A percentile compares a stretch with the other conserved stretches of the same genome.
Conservation (phyloP, 768 basidiomycete species). For the Phylloporus rhodoxanthus region DNA sequence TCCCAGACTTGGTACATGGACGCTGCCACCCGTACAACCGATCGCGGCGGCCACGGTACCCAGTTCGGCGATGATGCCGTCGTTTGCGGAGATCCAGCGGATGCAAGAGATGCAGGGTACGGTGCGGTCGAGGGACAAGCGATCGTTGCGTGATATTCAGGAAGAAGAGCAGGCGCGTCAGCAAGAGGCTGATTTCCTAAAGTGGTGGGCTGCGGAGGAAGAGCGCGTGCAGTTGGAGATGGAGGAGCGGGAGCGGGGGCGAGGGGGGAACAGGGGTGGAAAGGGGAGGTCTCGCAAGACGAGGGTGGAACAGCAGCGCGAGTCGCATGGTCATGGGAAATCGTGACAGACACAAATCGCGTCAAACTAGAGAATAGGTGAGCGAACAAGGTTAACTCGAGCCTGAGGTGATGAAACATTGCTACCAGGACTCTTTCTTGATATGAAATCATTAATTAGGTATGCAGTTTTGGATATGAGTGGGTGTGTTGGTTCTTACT, state of each 20-base stretch:
- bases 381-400: background rate
- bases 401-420: background rate
- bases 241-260: constrained; percentile 1
- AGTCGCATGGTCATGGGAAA: background rate
- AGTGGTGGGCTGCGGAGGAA: constrained; percentile 88
- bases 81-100: constrained; percentile 82
- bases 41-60: constrained; percentile 30
- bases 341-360: background rate
- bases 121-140: constrained; percentile 41
- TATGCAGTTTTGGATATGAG: background rate
- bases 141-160: constrained; percentile 77
- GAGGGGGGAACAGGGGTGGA: background rate
- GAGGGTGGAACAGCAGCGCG: constrained; percentile 7
- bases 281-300: constrained; percentile 8
- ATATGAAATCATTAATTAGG: background rate
- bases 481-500: too few species aligned
- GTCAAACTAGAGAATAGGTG: background rate
- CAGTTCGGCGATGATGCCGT: constrained; percentile 34
- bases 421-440: background rate
- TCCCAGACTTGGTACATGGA: constrained; percentile 51
- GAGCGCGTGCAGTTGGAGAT: constrained; percentile 56
- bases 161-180: constrained; percentile 67
- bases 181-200: constrained; percentile 74
- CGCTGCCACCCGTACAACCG: constrained; percentile 46
- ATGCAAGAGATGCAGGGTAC: constrained; percentile 56